Conservation (phyloP, 768 basidiomycete genomes). For the Rhizopogon roseolus region DNA sequence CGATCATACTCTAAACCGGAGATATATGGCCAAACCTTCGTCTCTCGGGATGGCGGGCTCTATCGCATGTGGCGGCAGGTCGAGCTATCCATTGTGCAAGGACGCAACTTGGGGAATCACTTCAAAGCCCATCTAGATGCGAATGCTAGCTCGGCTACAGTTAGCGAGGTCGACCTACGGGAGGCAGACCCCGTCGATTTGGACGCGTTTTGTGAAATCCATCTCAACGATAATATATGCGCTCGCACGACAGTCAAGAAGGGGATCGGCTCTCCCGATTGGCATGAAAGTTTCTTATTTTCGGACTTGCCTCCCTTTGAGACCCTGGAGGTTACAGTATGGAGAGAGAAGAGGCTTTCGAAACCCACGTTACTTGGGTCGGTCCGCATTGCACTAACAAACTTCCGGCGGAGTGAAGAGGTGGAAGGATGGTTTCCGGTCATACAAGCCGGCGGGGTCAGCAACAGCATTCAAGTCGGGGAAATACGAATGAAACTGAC, state of each 20-base stretch:
- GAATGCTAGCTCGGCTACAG: slow-evolving; percentile 19
- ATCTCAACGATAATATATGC: slow-evolving; percentile 58
- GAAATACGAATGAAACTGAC: slow-evolving; percentile 70
- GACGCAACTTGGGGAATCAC: slow-evolving; percentile 61
- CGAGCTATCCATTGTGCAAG: slow-evolving; percentile 68
- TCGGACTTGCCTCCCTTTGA: slow-evolving; percentile 77
- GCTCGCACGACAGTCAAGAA: slow-evolving; percentile 75
- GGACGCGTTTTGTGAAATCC: slow-evolving; percentile 78
- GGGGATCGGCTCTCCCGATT: slow-evolving; percentile 62
- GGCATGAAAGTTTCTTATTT: slow-evolving; percentile 78
- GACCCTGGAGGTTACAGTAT: slow-evolving; percentile 61
- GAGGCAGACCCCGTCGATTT: slow-evolving; percentile 55
- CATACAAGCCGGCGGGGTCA: slow-evolving; percentile 42
- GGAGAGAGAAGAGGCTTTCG: slow-evolving; percentile 59
- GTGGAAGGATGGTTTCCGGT: slow-evolving; percentile 88
- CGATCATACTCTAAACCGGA: slow-evolving; percentile 80
- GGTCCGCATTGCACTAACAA: slow-evolving; percentile 57
- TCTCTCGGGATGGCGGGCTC: slow-evolving; percentile 60
- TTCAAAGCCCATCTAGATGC: slow-evolving; percentile 26
- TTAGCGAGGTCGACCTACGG: slow-evolving; percentile 28
- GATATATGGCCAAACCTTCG: slow-evolving; percentile 60
- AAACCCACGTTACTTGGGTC: slow-evolving; percentile 57
- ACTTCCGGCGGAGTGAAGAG: slow-evolving; percentile 68
- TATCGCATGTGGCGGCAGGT: slow-evolving; percentile 89
- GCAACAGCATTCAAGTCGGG: slow-evolving; percentile 59